These are phyloP conservation scores for Hypericum perforatum DNA, from an alignment of 345 rosid genomes.

Conservation along the genomic window DNA sequence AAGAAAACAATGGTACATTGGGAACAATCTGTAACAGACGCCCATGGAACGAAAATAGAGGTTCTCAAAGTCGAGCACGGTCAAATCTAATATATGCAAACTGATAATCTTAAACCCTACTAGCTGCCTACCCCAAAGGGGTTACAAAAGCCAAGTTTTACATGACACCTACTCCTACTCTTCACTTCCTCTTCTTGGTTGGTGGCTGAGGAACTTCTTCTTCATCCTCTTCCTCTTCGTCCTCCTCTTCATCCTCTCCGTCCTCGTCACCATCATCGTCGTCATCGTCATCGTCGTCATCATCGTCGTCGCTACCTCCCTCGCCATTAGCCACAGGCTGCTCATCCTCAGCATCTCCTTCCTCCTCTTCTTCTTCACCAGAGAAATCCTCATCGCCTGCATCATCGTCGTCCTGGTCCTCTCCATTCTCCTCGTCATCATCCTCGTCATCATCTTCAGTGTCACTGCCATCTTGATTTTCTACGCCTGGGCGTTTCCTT, in stretches of 20 bases:
- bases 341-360: slow-evolving; percentile 51
- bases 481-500: slow-evolving; percentile 24
- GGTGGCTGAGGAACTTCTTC: slow-evolving; percentile 52
- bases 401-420: slow-evolving; percentile 34
- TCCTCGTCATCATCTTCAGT: slow-evolving; percentile 41
- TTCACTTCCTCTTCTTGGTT: slow-evolving; percentile 53
- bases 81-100: slow-evolving; percentile 17
- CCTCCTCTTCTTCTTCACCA: slow-evolving; percentile 38
- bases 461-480: slow-evolving; percentile 47
- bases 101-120: slow-evolving; percentile 13
- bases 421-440: slow-evolving; percentile 23
- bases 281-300: slow-evolving; percentile 29
- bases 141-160: not conserved
- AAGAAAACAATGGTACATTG: no score
- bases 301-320: slow-evolving; percentile 43
- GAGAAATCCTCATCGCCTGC: slow-evolving; percentile 44
- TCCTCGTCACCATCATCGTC: slow-evolving; percentile 28
- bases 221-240: slow-evolving; percentile 31
- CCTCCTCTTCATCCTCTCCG: slow-evolving; percentile 23
- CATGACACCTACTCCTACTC: not conserved
- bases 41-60: no score
- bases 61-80: not conserved
- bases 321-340: slow-evolving; percentile 46
- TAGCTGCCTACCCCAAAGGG: slow-evolving; percentile 4
- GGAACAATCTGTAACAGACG: no score